Evolutionary conservation across 768 basidiomycete species (phyloP).

Genomic region (Mycena floridula): DNA sequence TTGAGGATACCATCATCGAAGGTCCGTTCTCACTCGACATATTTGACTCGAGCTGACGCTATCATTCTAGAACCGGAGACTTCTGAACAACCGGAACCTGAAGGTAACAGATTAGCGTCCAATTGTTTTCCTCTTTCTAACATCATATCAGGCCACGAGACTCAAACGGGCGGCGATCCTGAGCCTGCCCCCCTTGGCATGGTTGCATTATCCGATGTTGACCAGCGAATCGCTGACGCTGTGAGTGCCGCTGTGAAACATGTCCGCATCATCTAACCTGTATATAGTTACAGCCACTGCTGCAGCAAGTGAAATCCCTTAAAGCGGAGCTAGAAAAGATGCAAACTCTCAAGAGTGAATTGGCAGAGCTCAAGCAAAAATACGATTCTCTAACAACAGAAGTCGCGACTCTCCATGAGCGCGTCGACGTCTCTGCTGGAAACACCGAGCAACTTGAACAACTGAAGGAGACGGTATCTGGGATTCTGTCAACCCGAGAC

Average conservation of each 20-base stretch:
- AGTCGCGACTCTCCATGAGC: conserved; percentile 21
- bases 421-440: conserved; percentile 13
- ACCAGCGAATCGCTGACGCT: conserved; percentile 23
- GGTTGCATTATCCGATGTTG: too few relatives aligned
- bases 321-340: conserved; percentile 37
- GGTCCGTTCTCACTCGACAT: too few relatives aligned
- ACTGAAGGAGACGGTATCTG: conserved; percentile 9
- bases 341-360: conserved; percentile 25
- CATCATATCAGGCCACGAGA: too few relatives aligned
- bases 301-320: conserved; percentile 41
- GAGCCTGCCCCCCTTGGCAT: too few relatives aligned
- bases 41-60: too few relatives aligned
- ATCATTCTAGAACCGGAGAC: too few relatives aligned
- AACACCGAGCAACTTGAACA: conserved; percentile 18
- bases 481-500: too few relatives aligned
- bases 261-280: not conserved
- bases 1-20: conserved; percentile 52
- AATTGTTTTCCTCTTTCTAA: too few relatives aligned
- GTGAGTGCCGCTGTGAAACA: conserved; percentile 15
- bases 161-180: too few relatives aligned
- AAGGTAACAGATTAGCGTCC: too few relatives aligned
- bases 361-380: conserved; percentile 26
- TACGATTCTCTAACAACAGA: conserved; percentile 28
- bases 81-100: too few relatives aligned
- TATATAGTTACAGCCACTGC: conserved; percentile 43